Conservation (phyloP, 139 green algal species). For the Zygnema circumcarinatum region DNA sequence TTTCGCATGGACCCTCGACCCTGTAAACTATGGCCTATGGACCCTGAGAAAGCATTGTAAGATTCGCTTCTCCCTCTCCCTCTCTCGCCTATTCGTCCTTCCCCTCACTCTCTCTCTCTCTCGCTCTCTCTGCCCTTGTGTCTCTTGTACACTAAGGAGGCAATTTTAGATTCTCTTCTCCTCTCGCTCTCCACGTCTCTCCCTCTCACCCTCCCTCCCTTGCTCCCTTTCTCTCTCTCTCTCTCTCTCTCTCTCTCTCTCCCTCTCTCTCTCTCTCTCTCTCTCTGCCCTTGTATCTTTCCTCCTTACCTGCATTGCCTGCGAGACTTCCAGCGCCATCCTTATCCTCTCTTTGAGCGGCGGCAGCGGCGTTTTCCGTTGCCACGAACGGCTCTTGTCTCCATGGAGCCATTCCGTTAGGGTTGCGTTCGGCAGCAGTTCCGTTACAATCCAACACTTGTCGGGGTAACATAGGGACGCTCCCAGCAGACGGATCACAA, state of each 20-base stretch:
- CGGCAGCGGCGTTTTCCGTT: conserved; percentile 17
- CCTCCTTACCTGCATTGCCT: conserved; percentile 34
- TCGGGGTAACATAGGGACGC: neutral
- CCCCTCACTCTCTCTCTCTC: no score
- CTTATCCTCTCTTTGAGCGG: neutral
- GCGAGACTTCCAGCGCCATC: conserved; percentile 25
- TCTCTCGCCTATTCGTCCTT: no score
- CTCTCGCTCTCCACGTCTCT: neutral
- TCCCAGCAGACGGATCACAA: conserved; percentile 14
- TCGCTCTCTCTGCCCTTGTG: no score
- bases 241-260: conserved; percentile 19
- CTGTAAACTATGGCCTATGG: no score
- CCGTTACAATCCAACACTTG: conserved; percentile 32
- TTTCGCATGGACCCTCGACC: no score
- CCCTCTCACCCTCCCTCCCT: neutral
- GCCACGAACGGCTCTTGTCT: conserved; percentile 9
- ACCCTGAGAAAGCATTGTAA: no score
- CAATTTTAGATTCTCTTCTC: conserved; percentile 16
- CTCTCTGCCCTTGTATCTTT: no score
- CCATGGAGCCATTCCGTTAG: conserved; percentile 29
- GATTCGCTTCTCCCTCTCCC: no score
- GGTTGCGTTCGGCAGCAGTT: conserved; percentile 11
- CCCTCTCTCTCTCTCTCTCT: conserved; percentile 19
- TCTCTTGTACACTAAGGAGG: no score
- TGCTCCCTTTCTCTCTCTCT: no score